phyloP scores from a whole-genome alignment of 371 early-diverging fungal genomes.

The Mucor racemosus region DNA sequence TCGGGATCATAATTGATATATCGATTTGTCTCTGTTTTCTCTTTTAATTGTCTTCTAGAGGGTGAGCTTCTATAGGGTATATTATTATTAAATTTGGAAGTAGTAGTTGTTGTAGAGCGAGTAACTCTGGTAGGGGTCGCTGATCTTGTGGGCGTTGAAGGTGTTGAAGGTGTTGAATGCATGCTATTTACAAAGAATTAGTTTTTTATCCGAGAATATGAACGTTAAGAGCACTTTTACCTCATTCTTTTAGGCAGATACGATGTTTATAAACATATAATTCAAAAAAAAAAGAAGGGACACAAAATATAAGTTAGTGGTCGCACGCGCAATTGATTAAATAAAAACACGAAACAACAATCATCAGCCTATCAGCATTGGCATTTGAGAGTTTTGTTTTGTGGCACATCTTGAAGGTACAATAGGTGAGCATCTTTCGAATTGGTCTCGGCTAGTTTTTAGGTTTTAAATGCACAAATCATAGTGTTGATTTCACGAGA shows the following conservation, averaged over 20 bases:
- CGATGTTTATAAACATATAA: background rate
- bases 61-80: background rate
- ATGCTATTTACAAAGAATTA: background rate
- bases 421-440: too few relatives aligned
- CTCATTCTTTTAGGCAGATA: too few relatives aligned
- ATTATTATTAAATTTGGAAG: background rate
- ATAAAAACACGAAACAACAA: background rate
- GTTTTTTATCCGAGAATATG: too few relatives aligned
- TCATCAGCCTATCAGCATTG: background rate
- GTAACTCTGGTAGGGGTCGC: background rate
- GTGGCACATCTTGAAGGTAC: too few relatives aligned
- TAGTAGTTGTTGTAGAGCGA: background rate
- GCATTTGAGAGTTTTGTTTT: too few relatives aligned
- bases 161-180: background rate
- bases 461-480: too few relatives aligned
- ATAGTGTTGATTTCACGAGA: too few relatives aligned
- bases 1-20: constrained; percentile 18
- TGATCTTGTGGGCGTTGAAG: background rate
- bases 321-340: background rate
- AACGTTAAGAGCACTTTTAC: too few relatives aligned
- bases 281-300: background rate
- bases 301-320: background rate
- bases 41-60: background rate
- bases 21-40: background rate
- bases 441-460: too few relatives aligned